Base-by-base conservation (phyloP, 257 asterid species). In the Fraxinus quadrangulata region DNA sequence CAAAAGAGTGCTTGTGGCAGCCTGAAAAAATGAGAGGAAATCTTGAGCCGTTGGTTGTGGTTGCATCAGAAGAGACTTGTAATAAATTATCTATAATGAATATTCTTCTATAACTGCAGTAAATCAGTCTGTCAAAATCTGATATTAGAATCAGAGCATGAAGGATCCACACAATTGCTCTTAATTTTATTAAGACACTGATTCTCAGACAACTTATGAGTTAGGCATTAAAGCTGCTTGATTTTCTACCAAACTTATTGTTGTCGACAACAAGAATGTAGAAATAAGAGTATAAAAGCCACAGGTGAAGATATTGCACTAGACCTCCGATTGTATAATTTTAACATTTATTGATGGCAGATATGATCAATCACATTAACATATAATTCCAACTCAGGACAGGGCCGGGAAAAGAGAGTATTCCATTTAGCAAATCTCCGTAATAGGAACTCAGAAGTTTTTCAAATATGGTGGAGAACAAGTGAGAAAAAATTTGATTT, bases 1-100 rank as follows among this genome's bases (percentile, higher is more conserved):
- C 4, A 92, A 89, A 75, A 85, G 73, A 73, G 92, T 81, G 71
- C 90, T 86, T 75, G 89, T 75, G 72, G 83, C 89, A 81, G 90
- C 96, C 98, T 94, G 81, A 19, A 67, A 70, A 37, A 77, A 70
- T 73, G 74, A 54, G 75, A 75, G 33, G 54, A 76, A 61, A 45
- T 37, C 8, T 31, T 61, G 14, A 51, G 42, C 40, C 11, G 59
- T 68, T 19, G 39, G 70, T 75, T 34, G 37, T 54, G 61, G 30
- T 51, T 36, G 37, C 63, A 59, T 19, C 59, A 65, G 75, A 10
- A 13, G 75, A 77, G 42, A 14, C 36, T 21, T 19, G 37, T 68
- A 63, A 8, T 63, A 12, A 63, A 63, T 24, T 45, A 23, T 71
- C 42, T 6, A 54, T 36, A 68, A 14, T 23, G 24, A 47, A 47